Percentiles rank a stretch among this genome's conserved stretches.
phyloP scores from a whole-genome alignment of 805 yeast genomes.

The Kurtzmaniella fragi region DNA sequence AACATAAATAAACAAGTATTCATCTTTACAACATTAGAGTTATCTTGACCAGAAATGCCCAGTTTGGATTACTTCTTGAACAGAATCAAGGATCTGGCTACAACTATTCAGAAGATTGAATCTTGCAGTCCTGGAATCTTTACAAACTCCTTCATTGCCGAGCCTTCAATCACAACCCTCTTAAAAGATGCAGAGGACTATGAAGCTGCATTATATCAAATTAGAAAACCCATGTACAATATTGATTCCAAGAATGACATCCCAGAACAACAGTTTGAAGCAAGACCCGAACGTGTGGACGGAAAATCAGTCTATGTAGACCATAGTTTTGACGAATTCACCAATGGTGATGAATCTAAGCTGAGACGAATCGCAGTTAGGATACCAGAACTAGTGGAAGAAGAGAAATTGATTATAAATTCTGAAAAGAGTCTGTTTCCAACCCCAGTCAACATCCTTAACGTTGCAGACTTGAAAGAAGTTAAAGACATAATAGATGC shows the following conservation, averaged over 20 bases:
- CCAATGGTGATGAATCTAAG: constrained; percentile 18
- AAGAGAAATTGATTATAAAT: not conserved
- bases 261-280: constrained; percentile 9
- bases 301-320: constrained; percentile 37
- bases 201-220: constrained; percentile 47
- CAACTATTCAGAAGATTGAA: constrained; percentile 37
- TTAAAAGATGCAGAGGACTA: constrained; percentile 53
- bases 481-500: constrained; percentile 42
- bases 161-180: constrained; percentile 50
- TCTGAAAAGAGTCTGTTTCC: constrained; percentile 8
- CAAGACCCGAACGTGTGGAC: constrained; percentile 45
- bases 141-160: constrained; percentile 54
- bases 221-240: constrained; percentile 18
- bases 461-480: constrained; percentile 23
- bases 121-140: constrained; percentile 59
- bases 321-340: constrained; percentile 25
- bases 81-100: constrained; percentile 32
- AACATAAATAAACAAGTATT: constrained; percentile 1
- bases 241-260: not conserved
- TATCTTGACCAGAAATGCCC: constrained; percentile 9
- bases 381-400: constrained; percentile 16
- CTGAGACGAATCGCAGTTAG: constrained; percentile 22
- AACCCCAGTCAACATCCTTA: not conserved
- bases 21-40: not conserved
- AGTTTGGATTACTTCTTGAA: constrained; percentile 20